These are phyloP conservation scores for Penicillium sp. DNA, from an alignment of 2,329 filamentous ascomycete species.

Conservation along the genomic window DNA sequence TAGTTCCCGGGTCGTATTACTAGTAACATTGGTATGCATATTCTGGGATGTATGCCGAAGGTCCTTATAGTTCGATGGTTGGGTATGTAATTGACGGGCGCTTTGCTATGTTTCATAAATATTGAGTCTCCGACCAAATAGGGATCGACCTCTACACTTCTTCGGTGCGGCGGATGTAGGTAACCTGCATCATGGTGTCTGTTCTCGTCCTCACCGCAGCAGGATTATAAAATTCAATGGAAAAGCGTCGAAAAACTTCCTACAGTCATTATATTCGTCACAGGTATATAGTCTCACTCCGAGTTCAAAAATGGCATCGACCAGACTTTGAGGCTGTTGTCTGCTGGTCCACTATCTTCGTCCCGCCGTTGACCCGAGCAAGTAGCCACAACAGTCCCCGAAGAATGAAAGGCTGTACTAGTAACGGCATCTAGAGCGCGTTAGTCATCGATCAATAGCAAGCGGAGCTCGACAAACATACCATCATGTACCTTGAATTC, in stretches of 20 bases:
- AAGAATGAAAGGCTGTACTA: slow-evolving; percentile 47
- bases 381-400: slow-evolving; percentile 49
- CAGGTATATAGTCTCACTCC: background rate
- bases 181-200: no score
- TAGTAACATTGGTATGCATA: no score
- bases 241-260: background rate
- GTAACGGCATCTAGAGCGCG: slow-evolving; percentile 43
- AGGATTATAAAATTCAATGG: no score
- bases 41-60: no score
- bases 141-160: no score
- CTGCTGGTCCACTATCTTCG: slow-evolving; percentile 17
- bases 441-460: slow-evolving; percentile 13
- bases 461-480: slow-evolving; percentile 11
- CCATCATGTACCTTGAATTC: slow-evolving; percentile 48
- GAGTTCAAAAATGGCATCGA: slow-evolving; percentile 27
- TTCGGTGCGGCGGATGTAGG: no score
- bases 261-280: background rate
- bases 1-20: no score
- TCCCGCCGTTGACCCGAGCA: slow-evolving; percentile 47
- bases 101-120: no score
- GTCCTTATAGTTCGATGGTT: no score
- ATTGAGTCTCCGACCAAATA: no score
- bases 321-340: slow-evolving; percentile 45
- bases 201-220: no score
- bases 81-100: no score